A percentile compares a stretch with the other conserved stretches of the same genome.
Evolutionary conservation across 2,329 filamentous ascomycete species (phyloP).

Genomic region (Ophiostoma angusticollis): DNA sequence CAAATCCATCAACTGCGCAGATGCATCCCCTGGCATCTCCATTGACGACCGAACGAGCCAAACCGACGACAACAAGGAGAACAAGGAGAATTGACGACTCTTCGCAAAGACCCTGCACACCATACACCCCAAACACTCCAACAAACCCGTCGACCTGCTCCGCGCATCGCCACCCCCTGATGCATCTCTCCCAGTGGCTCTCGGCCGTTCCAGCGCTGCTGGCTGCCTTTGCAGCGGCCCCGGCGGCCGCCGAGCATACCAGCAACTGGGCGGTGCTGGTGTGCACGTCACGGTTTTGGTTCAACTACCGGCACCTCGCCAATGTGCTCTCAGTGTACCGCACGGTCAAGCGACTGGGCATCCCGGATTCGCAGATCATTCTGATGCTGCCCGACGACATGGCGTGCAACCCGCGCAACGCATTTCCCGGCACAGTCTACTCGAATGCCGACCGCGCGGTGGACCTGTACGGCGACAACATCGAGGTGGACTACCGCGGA

Average conservation of each 20-base stretch:
- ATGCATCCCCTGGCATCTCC: no score
- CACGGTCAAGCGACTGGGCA: conserved; percentile 93
- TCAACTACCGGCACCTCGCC: conserved; percentile 97
- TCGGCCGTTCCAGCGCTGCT: conserved; percentile 29
- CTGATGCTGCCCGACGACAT: conserved; percentile 99
- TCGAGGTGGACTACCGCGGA: conserved; percentile 94
- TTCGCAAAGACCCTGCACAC: no score
- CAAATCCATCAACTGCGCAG: no score
- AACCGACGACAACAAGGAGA: no score
- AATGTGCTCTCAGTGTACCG: conserved; percentile 96
- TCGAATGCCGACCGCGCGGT: conserved; percentile 94
- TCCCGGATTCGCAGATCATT: conserved; percentile 97
- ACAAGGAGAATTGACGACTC: no score
- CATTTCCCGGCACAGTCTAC: conserved; percentile 95
- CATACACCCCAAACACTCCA: not conserved
- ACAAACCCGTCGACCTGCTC: not conserved
- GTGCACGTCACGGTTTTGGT: conserved; percentile 97
- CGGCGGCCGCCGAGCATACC: conserved; percentile 60
- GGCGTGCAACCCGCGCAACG: conserved; percentile 97
- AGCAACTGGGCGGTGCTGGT: conserved; percentile 99
- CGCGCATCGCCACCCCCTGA: conserved; percentile 19
- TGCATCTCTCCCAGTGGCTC: conserved; percentile 37
- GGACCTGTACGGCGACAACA: conserved; percentile 95
- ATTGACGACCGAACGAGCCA: no score
- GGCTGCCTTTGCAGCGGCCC: conserved; percentile 34